Evolutionary conservation across 2,329 filamentous ascomycete species (phyloP), one percentile per base, ranked within the genome.

Genomic region (Dactylellina sp.): DNA sequence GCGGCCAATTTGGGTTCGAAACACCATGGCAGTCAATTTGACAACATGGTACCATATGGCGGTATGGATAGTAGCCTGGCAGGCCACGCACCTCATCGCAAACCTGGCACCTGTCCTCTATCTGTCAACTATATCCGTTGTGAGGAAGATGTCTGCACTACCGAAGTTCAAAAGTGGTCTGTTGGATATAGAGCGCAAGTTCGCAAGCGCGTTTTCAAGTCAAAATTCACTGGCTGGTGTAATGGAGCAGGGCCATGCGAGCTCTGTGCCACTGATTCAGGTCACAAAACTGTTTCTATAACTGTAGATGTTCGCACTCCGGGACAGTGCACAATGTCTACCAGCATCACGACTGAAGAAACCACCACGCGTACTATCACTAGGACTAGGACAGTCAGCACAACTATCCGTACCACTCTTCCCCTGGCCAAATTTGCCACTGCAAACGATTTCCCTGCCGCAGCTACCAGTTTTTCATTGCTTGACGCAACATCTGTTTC

Each of bases 351-450:
- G 4, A 61, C 47, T 12, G 53, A 37, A 6, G 46, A 52, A 35
- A 71, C 66, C 2, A 6, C 37, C 9, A 72, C 46, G 14, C 50
- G 39, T 2, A 72, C 68, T n/a, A 53, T 52, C 11, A 72, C 68
- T 2, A 44, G 55, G n/a, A 60, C 53, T 6, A 59, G 46, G 32
- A 37, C 53, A 6, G 18, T 39, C 2, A 50, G 37, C 25, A 52
- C 22, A 2, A 52, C 18, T 20, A 55, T 46, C 7, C 62, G 52
- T 16, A 57, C 25, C 28, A 50, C 14, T 12, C 18, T 40, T 16
- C 7, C 32, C 2, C 1, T 11, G n/a, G 49, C 52, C 5, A 14
- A n/a, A 12, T 42, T n/a, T 11, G 20, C 25, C 12, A 6, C 37
- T 14, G 37, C 37, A 14, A 14, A 5, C n/a, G 11, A 14, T 14